Conservation (phyloP, 192 early-diverging fungal genomes). For the Backusella circina region DNA sequence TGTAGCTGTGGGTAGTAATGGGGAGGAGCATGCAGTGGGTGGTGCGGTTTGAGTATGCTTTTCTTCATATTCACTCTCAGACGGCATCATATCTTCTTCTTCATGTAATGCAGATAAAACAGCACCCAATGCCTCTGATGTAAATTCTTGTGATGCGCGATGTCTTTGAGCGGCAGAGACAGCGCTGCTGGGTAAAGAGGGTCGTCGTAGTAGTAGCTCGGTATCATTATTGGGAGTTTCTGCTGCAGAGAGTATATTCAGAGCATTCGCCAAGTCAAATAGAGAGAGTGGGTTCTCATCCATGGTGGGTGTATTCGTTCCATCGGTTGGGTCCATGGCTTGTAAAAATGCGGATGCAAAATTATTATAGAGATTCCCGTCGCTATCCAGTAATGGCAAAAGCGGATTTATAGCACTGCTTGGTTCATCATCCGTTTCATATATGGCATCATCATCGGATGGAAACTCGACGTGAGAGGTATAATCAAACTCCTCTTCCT, state of each 20-base stretch:
- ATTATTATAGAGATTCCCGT: slow-evolving; percentile 5
- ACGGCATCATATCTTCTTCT: not conserved
- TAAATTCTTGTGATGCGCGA: not conserved
- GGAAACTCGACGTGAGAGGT: not conserved
- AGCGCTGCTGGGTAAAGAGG: slow-evolving; percentile 15
- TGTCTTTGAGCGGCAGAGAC: slow-evolving; percentile 11
- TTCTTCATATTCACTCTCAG: not conserved
- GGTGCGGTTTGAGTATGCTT: slow-evolving; percentile 16
- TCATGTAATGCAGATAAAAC: slow-evolving; percentile 20
- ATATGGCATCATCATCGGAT: slow-evolving; percentile 19
- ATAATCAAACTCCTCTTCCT: slow-evolving; percentile 26
- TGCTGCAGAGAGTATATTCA: not conserved
- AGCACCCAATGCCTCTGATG: slow-evolving; percentile 10
- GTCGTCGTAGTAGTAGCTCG: slow-evolving; percentile 4
- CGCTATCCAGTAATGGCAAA: slow-evolving; percentile 9
- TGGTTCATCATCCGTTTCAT: slow-evolving; percentile 24
- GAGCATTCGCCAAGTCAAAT: slow-evolving; percentile 9
- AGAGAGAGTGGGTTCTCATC: slow-evolving; percentile 6
- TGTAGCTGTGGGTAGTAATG: not conserved
- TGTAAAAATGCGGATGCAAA: slow-evolving; percentile 26
- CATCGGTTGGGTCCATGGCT: not conserved
- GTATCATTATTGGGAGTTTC: not conserved
- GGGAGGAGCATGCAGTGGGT: slow-evolving; percentile 21
- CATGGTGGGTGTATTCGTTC: not conserved
- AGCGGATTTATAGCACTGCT: not conserved